Percentiles rank a stretch among this genome's conserved stretches.
Evolutionary conservation across 2,329 filamentous ascomycete genomes (phyloP).

Genomic region (Ambrosiella cleistominuta): DNA sequence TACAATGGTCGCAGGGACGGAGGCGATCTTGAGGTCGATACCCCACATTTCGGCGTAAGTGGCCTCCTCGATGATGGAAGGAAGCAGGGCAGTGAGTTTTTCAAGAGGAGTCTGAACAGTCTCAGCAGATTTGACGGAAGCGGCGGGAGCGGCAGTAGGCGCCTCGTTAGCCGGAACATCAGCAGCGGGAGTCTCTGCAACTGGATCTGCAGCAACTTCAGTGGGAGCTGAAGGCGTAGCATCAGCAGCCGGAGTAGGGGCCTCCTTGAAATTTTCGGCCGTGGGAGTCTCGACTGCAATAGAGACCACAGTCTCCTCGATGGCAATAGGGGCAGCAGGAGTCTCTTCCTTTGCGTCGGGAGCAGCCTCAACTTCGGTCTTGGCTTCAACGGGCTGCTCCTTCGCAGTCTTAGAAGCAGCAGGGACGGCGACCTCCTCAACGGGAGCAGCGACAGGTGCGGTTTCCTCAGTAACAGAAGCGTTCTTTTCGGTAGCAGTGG

Average conservation of each 20-base stretch:
- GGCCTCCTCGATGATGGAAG: constrained; percentile 36
- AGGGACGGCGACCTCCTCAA: neutral
- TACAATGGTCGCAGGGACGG: constrained; percentile 65
- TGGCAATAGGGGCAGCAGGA: neutral
- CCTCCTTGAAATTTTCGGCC: neutral
- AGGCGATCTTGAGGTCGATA: constrained; percentile 42
- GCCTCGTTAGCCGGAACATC: neutral
- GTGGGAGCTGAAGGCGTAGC: neutral
- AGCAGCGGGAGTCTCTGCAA: neutral
- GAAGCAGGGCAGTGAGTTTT: constrained; percentile 40
- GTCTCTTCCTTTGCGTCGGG: neutral
- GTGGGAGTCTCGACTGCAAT: neutral
- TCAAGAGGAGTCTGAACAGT: constrained; percentile 24
- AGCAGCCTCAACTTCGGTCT: too few relatives aligned
- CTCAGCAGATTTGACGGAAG: neutral
- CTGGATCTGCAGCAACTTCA: neutral
- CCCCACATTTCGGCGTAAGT: constrained; percentile 74
- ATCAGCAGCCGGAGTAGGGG: neutral
- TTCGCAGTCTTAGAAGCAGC: too few relatives aligned
- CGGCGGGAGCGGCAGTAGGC: neutral
- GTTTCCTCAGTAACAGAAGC: neutral
- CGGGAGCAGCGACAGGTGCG: neutral
- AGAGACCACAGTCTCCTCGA: neutral
- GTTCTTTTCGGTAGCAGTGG: neutral
- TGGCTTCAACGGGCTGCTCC: too few relatives aligned